These are phyloP conservation scores for Aphanomyces cochlioides DNA, from an alignment of 352 stramenopile species.

Conservation along the genomic window DNA sequence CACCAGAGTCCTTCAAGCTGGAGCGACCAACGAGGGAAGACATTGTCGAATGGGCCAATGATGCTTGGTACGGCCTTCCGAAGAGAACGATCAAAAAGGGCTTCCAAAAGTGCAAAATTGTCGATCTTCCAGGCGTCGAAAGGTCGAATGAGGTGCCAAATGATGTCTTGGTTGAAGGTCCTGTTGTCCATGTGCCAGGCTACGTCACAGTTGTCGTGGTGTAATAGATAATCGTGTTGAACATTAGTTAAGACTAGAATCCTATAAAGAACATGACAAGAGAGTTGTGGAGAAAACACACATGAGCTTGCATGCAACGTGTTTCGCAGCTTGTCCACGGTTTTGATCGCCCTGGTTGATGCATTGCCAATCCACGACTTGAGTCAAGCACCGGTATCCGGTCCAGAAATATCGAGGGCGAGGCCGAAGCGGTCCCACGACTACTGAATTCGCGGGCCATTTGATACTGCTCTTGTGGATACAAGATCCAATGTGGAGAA, in stretches of 20 bases:
- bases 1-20: constrained; percentile 2
- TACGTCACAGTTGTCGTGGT: too few relatives aligned
- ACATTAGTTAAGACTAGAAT: too few relatives aligned
- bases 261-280: too few relatives aligned
- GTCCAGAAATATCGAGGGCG: neutral
- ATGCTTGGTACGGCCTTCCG: neutral
- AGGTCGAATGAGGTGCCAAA: neutral
- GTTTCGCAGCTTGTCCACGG: neutral
- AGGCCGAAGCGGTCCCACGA: constrained; percentile 12
- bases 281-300: neutral
- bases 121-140: neutral
- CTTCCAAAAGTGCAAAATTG: too few relatives aligned
- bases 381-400: constrained; percentile 2
- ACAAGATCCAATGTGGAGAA: neutral
- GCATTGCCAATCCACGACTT: neutral
- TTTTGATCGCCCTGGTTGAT: neutral
- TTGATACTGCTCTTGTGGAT: constrained; percentile 6
- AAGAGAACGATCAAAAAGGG: constrained; percentile 5
- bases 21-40: neutral
- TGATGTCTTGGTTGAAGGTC: too few relatives aligned
- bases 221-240: too few relatives aligned
- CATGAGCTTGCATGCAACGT: neutral
- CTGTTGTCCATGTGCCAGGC: too few relatives aligned
- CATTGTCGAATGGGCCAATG: neutral
- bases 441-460: constrained; percentile 5